A percentile compares a stretch with the other conserved stretches of the same genome.
Evolutionary conservation across 2,329 filamentous ascomycete genomes (phyloP).

Genomic region (Geosmithia morbida): DNA sequence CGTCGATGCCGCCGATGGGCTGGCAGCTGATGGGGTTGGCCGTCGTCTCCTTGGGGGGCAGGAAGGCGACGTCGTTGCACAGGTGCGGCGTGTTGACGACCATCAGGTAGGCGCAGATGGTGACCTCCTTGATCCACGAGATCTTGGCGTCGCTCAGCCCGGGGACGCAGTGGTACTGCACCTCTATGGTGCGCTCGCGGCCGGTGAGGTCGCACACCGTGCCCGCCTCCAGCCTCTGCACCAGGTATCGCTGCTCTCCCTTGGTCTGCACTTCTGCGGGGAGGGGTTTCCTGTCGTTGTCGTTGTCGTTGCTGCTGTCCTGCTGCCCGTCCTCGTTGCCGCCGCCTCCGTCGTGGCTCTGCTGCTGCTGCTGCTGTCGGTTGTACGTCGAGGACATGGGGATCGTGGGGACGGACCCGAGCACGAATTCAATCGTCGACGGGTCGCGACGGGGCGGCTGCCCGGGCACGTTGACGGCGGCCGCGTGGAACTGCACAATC

Average conservation of each 20-base stretch:
- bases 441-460: constrained; percentile 68
- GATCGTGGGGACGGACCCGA: constrained; percentile 41
- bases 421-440: constrained; percentile 58
- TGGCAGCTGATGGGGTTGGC: constrained; percentile 67
- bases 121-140: constrained; percentile 84
- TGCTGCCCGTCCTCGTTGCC: neutral
- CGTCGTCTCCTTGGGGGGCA: constrained; percentile 63
- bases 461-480: constrained; percentile 51
- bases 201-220: constrained; percentile 80
- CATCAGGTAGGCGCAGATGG: constrained; percentile 88
- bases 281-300: constrained; percentile 10
- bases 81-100: constrained; percentile 79
- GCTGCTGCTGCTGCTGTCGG: neutral
- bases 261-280: constrained; percentile 61
- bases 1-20: constrained; percentile 42
- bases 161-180: constrained; percentile 69
- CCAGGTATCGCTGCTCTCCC: constrained; percentile 72
- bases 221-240: constrained; percentile 66
- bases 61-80: constrained; percentile 76
- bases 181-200: constrained; percentile 67
- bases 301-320: neutral
- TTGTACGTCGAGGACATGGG: constrained; percentile 11
- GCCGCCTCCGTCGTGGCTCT: too few relatives aligned
- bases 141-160: constrained; percentile 61
- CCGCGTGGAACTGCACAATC: constrained; percentile 80